Base-by-base conservation (phyloP, 805 yeast genomes). In the Nakazawaea holstii region DNA sequence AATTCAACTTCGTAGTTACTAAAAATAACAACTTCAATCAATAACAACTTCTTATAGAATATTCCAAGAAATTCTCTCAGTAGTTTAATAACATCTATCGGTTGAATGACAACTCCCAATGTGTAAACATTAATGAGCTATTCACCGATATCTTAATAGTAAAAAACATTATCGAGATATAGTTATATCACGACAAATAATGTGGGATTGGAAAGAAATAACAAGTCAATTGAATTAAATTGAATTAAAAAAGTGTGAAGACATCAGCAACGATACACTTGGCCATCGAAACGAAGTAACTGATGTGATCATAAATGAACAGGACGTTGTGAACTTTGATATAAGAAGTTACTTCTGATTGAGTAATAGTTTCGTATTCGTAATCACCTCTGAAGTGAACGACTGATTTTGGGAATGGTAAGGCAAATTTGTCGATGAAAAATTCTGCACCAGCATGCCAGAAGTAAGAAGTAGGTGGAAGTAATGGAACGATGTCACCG, bases 401-500 rank as follows among this genome's bases (percentile, higher is more conserved):
- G 15, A 54, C 55, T n/a, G 51, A 41, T 15, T 58, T 54, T 6
- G 27, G 26, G 49, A 70, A 76, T 0, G 79, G 79, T 3, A 69
- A 44, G 3, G 36, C 13, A 38, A 26, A 61, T 53, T 70, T 69
- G 28, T 61, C 57, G 14, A 80, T 76, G 37, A 61, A 64, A 41
- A 79, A 69, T 52, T 79, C 79, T 40, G 70, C 66, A 1, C 87
- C 87, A 3, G 74, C 70, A 44, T 78, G 82, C 11, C 49, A 48
- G 52, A 58, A 70, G 10, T 67, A 53, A 26, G 66, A 65, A 2
- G 72, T 65, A 8, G 84, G 81, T 6, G 90, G 91, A 17, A 82
- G 60, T 50, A 65, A 58, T 0, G 88, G 85, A 24, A 84, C 80
- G 27, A 76, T 57, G 54, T 84, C 91, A 28, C 68, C 68, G 14